Evolutionary conservation across 1,139 yeast species (phyloP), one percentile per base, ranked within the genome.

Genomic region (Debaryomycetaceae sp.): DNA sequence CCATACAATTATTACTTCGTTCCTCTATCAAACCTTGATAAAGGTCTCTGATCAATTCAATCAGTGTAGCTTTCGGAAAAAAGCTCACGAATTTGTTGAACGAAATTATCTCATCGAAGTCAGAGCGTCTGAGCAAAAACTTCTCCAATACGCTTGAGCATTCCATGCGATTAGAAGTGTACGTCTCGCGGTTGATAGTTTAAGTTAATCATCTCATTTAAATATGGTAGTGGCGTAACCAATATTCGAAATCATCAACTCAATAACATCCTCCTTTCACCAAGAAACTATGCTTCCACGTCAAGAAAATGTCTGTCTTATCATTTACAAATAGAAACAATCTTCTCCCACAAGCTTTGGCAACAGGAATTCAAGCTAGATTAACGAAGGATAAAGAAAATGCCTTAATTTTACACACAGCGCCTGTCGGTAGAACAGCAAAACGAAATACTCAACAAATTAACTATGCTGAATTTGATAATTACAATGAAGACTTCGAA

Each of bases 381-480:
- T 70, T 86, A 33, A 72, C 81, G 42, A 77, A 82, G 48, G 84
- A 83, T 53, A 82, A 82, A 8, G 85, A 91, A 11, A 71, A 70
- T 47, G 66, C 76, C 0, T 68, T 90, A 38, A 78, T 85, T 49
- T 76, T 85, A 37, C 70, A 65, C 41, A 78, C 89, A 4, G 85
- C 87, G 5, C 89, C 91, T 4, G 83, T 85, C 3, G 81, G 89
- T 6, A 78, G 97, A 51, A 77, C 86, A 36, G 86, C 90, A 34
- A 89, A 89, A 59, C 77, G 97, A 55, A 70, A 76, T 46, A 83
- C 90, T 4, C 78, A 81, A 43, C 85, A 83, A 42, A 81, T 89
- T 43, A 89, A 87, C 61, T 91, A 90, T 58, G 93, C 97, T 0
- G 98, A 90, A 55, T 64, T 77, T 44, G 89, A 83, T 44, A 75